Base-by-base conservation (phyloP, 306 rosid genomes). In the Hylodesmum podocarpum region DNA sequence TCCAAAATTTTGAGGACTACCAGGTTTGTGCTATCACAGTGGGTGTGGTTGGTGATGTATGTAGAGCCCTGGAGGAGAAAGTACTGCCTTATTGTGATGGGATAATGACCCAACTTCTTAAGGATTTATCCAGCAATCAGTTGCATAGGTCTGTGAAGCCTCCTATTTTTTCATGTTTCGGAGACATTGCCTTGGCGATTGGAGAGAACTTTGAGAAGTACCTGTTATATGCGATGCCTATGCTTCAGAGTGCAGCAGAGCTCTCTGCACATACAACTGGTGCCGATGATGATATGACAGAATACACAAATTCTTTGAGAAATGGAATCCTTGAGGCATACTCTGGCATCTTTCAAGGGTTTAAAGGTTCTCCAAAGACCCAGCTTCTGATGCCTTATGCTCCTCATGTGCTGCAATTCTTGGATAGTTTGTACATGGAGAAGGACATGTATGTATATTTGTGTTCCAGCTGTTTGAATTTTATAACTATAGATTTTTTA, bases 241-340 rank as follows among this genome's bases (percentile, higher is more conserved):
- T 94, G 98, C 96, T 94, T 76, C 98, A 94, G 80, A 88, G 98
- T 85, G 98, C 98, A 8, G 97, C 97, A 0, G 98, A 94, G 80
- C 93, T 94, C 22, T 94, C 97, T 14, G 88, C 88, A 64, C 94
- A 85, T 63, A 84, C 93, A 18, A 34, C 87, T 1, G 90, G 94
- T 37, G 93, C 89, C 9, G 97, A 91, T 62, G 98, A 94, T 4
- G 98, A 94, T 40, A 87, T 94, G 92, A 83, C 83, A 25, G 98
- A 94, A 88, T 94, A 94, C 81, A 91, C 98, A 18, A 94, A 94
- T 78, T 86, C 97, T 13, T 78, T 94, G 88, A 91, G 98, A 83
- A 94, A 91, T 77, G 98, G 97, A 73, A 88, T 91, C 80, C 80
- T 94, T 64, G 98, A 94, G 87, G 98, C 98, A 0, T 94, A 90